phyloP scores from a whole-genome alignment of 176 grass and related monocot genomes.

The Aegilops longissima region DNA sequence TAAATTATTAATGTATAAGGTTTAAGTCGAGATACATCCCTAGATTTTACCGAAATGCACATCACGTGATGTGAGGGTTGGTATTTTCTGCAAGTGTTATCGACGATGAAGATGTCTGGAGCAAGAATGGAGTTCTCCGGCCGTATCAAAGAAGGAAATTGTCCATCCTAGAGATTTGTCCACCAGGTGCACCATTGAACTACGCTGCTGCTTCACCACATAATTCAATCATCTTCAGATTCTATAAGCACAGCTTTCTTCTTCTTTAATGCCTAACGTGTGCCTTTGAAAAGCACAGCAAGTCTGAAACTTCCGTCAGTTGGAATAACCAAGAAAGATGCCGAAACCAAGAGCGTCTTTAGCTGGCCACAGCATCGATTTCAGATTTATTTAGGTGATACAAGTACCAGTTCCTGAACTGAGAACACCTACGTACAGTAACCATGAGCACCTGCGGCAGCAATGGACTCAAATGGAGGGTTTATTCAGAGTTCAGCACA shows the following conservation, averaged over 20 bases:
- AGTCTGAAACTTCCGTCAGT: background rate
- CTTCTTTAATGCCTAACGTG: background rate
- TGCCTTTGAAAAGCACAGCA: background rate
- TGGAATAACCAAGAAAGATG: background rate
- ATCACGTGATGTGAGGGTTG: no score
- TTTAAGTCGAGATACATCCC: no score
- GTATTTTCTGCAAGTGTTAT: no score
- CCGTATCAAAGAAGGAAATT: no score
- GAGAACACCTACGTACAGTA: constrained; percentile 16
- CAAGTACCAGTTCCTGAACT: background rate
- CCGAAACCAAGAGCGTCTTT: background rate
- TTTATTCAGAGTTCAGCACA: constrained; percentile 25
- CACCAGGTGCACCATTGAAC: no score
- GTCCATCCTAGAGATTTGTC: no score
- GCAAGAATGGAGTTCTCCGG: no score
- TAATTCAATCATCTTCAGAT: background rate
- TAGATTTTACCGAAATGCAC: no score
- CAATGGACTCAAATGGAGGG: background rate
- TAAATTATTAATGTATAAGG: no score
- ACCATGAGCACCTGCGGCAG: background rate
- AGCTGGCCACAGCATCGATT: background rate
- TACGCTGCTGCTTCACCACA: background rate
- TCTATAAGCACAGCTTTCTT: background rate
- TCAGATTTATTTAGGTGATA: constrained; percentile 22
- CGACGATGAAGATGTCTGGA: no score